Evolutionary conservation across 495 filamentous ascomycete genomes (phyloP), one percentile per base, ranked within the genome.

Genomic region (Penicillium crystallinum): DNA sequence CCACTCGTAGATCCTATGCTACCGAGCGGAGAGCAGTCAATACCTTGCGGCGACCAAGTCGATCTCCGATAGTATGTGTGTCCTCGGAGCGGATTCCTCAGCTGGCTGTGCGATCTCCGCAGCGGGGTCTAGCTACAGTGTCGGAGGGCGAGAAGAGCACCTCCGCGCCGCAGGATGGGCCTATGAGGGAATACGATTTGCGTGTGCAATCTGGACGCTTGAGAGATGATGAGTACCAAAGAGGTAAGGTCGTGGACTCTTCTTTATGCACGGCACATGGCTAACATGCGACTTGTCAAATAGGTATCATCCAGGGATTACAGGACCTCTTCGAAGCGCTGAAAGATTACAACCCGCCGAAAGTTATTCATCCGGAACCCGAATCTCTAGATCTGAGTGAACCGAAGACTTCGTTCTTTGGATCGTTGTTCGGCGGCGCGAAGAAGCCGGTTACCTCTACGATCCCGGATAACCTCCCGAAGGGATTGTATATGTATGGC

Each of bases 401-500:
- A 57, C 79, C 80, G 38, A 76, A 80, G 46, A 75, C 79, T 43
- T 85, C 81, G n/a, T 74, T 95, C 31, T 79, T 96, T 34, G 80
- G 82, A 18, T 84, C 84, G 9, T 71, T 92, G 35, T 89, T 97
- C 61, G 77, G 82, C 31, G 67, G 63, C 9, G 52, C 59, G 7
- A 70, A 69, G 47, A 65, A 73, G 51, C 49, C 38, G 2, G 38
- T 37, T 2, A 52, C 58, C 11, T 49, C 57, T 12, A 69, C 74
- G n/a, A 83, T 96, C 23, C 84, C 90, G 18, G 64, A 77, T 46
- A 78, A 86, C 57, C 77, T 96, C 7, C 93, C 93, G 0, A 86
- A 89, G 58, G 95, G 95, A 0, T 66, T 97, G 33, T 97, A 97
- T 62, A 86, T 99, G 74, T 97, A 88, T 63, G 95, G 95, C 17